Percentiles rank a stretch among this genome's conserved stretches.
Evolutionary conservation across 257 asterid genomes (phyloP).

Genomic region (Lycium ferocissimum): DNA sequence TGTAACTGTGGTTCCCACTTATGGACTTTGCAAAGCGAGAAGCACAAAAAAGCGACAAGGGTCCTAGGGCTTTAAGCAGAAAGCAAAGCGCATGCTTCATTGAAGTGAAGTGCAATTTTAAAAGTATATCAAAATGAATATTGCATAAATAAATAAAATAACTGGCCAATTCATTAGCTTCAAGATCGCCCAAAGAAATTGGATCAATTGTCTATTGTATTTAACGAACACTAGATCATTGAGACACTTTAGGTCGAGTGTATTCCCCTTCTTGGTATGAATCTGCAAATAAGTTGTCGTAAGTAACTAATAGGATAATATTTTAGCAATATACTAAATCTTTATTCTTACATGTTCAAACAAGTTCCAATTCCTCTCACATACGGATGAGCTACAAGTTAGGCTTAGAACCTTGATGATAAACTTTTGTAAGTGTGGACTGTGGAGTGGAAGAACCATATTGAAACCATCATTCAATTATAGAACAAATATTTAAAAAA

Average conservation of each 20-base stretch:
- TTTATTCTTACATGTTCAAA: not conserved
- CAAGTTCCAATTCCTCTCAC: not conserved
- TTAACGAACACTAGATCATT: not conserved
- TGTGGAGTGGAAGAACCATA: not conserved
- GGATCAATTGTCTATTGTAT: not conserved
- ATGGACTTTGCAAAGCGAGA: slow-evolving; percentile 4
- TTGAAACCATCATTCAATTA: not conserved
- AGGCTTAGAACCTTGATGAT: not conserved
- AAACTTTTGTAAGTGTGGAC: not conserved
- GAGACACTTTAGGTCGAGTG: not conserved
- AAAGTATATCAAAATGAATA: not conserved
- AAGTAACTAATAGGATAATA: too few species aligned
- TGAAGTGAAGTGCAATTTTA: not conserved
- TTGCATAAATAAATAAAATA: not conserved
- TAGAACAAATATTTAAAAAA: not conserved
- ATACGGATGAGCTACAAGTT: not conserved
- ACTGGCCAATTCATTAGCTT: not conserved
- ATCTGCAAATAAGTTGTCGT: not conserved
- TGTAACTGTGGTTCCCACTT: not conserved
- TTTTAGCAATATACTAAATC: not conserved
- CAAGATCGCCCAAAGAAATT: not conserved
- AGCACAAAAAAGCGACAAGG: not conserved
- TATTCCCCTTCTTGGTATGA: not conserved
- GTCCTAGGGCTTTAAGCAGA: slow-evolving; percentile 14
- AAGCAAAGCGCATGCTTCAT: not conserved